Evolutionary conservation across 2,329 filamentous ascomycete genomes (phyloP).

Genomic region (Sporothrix curviconia): DNA sequence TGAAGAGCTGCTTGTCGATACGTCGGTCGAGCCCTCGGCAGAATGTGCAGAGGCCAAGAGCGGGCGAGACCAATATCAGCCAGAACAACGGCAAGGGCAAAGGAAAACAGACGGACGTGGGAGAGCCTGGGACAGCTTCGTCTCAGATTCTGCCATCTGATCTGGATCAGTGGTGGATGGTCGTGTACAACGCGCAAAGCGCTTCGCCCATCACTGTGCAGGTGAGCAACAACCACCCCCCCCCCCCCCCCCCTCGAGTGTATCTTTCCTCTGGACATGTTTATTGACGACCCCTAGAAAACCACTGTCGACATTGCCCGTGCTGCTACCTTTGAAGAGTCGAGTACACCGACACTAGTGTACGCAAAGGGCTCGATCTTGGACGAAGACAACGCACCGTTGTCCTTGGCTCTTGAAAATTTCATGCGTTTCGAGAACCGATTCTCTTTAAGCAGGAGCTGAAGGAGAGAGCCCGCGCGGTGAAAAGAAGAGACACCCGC

Average conservation of each 20-base stretch:
- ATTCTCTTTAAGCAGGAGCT: slow-evolving; percentile 29
- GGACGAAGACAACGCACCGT: slow-evolving; percentile 17
- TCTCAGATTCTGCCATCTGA: too few relatives aligned
- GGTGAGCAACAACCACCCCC: too few relatives aligned
- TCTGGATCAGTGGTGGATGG: slow-evolving; percentile 29
- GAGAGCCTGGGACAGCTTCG: too few relatives aligned
- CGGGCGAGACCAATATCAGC: too few relatives aligned
- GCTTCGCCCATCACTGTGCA: slow-evolving; percentile 19
- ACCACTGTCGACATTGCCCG: slow-evolving; percentile 20
- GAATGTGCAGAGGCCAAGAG: too few relatives aligned
- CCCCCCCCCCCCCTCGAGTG: too few relatives aligned
- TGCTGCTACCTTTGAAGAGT: slow-evolving; percentile 17
- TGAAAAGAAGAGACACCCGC: slow-evolving; percentile 24
- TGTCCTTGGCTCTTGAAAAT: slow-evolving; percentile 26
- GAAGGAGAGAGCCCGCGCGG: slow-evolving; percentile 19
- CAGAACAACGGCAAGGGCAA: too few relatives aligned
- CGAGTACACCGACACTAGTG: slow-evolving; percentile 24
- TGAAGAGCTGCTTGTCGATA: too few relatives aligned
- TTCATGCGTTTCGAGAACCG: slow-evolving; percentile 32
- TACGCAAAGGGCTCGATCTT: slow-evolving; percentile 28
- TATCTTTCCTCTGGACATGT: too few relatives aligned
- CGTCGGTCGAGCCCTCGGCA: too few relatives aligned
- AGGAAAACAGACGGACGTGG: background rate
- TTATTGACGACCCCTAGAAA: slow-evolving; percentile 14
- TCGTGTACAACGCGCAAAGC: slow-evolving; percentile 19